These are phyloP conservation scores for Stemphylium lycopersici DNA, from an alignment of 2,329 filamentous ascomycete genomes.

Conservation along the genomic window DNA sequence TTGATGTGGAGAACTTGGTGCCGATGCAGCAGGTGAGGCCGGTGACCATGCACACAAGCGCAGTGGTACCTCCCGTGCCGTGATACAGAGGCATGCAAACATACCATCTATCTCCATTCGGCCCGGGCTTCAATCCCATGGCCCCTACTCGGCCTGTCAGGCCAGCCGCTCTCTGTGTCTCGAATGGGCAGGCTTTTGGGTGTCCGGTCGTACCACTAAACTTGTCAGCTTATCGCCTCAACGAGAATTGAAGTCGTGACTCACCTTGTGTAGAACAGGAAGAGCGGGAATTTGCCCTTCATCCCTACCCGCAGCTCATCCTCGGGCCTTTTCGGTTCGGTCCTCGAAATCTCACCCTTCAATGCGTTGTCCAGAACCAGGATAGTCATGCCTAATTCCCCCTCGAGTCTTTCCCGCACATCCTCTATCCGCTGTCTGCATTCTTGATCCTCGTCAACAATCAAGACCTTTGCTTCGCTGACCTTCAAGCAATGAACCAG, in stretches of 20 bases:
- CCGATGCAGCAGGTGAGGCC: constrained; percentile 67
- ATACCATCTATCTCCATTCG: constrained; percentile 68
- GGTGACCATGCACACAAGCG: constrained; percentile 61
- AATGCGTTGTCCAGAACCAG: constrained; percentile 59
- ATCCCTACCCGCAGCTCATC: constrained; percentile 63
- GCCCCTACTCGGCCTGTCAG: constrained; percentile 46
- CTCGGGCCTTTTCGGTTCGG: constrained; percentile 59
- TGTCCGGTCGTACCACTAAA: constrained; percentile 73
- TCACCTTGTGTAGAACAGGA: constrained; percentile 72
- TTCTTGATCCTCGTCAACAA: constrained; percentile 56
- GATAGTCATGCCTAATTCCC: constrained; percentile 64
- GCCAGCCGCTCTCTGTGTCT: constrained; percentile 55
- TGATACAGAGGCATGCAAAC: constrained; percentile 81
- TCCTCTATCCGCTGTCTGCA: constrained; percentile 65
- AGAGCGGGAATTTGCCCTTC: constrained; percentile 61
- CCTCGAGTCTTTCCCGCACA: constrained; percentile 54
- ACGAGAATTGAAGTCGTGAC: constrained; percentile 10
- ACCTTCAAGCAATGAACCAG: constrained; percentile 70
- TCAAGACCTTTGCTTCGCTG: constrained; percentile 56
- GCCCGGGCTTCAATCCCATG: constrained; percentile 48
- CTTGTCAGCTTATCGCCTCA: constrained; percentile 13
- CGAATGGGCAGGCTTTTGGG: constrained; percentile 72
- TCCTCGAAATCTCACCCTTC: constrained; percentile 55
- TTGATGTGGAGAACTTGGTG: constrained; percentile 69
- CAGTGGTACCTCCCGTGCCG: constrained; percentile 70